Conservation (phyloP, 495 filamentous ascomycete genomes). For the Aspergillus mulundensis region DNA sequence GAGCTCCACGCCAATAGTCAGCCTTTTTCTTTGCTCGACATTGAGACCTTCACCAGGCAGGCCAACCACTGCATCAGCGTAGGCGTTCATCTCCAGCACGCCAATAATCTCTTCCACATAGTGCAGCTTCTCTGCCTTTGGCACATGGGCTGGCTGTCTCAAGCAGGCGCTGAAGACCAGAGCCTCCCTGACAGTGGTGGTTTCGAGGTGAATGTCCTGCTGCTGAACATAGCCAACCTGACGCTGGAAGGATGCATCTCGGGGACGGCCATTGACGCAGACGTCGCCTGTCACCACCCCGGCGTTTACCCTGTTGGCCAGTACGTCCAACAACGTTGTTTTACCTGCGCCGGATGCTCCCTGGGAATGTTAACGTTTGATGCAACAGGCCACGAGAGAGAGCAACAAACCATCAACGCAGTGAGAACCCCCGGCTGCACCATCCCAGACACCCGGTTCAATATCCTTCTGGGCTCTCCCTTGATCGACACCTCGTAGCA, state of each 20-base stretch:
- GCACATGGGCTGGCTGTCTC: constrained; percentile 70
- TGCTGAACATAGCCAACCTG: constrained; percentile 96
- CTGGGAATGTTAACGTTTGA: no score
- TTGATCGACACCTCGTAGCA: constrained; percentile 66
- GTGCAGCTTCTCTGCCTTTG: constrained; percentile 74
- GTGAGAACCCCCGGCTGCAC: constrained; percentile 64
- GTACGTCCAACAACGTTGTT: constrained; percentile 59
- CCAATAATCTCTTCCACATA: constrained; percentile 92
- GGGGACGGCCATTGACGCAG: constrained; percentile 47
- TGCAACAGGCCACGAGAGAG: no score
- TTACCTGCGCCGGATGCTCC: constrained; percentile 53
- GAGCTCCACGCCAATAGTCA: constrained; percentile 87
- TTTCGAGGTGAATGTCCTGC: constrained; percentile 86
- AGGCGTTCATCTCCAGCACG: constrained; percentile 73
- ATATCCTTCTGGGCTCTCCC: constrained; percentile 51
- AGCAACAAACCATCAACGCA: constrained; percentile 22
- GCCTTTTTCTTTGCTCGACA: constrained; percentile 83
- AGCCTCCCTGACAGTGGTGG: constrained; percentile 79
- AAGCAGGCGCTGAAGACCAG: constrained; percentile 80
- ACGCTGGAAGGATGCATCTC: constrained; percentile 79
- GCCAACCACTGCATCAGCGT: constrained; percentile 40
- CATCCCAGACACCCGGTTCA: constrained; percentile 62
- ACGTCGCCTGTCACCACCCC: constrained; percentile 52
- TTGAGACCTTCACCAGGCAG: constrained; percentile 62
- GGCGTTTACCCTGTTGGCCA: constrained; percentile 52